Evolutionary conservation across 2,329 filamentous ascomycete genomes (phyloP).

Genomic region (Penicillium sp.): DNA sequence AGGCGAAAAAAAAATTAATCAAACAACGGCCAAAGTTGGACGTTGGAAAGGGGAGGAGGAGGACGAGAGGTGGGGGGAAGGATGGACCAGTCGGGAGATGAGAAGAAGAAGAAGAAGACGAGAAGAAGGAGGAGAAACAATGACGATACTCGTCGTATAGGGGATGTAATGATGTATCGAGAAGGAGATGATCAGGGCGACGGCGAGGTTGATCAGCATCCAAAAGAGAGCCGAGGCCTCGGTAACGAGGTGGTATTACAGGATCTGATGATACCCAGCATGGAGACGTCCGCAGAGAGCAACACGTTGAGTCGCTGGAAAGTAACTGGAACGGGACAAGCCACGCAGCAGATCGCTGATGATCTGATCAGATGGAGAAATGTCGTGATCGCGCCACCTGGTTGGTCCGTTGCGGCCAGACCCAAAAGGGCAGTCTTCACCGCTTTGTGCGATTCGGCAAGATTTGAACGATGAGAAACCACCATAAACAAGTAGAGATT

Average conservation of each 20-base stretch:
- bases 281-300: not conserved
- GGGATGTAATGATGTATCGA: not conserved
- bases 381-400: constrained; percentile 43
- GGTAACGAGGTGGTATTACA: not conserved
- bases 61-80: not conserved
- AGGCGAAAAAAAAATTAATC: not conserved
- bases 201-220: not conserved
- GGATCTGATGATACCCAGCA: not conserved
- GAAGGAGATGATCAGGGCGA: not conserved
- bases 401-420: constrained; percentile 26
- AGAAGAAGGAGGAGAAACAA: not conserved
- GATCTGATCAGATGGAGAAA: constrained; percentile 47
- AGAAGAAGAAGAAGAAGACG: not conserved
- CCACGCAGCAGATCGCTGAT: constrained; percentile 25
- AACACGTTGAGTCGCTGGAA: not conserved
- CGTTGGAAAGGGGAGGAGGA: not conserved
- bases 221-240: not conserved
- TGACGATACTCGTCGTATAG: constrained; percentile 30
- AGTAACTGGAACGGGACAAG: not conserved
- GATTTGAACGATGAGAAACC: not conserved
- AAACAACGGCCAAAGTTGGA: not conserved
- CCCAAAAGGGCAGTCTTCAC: constrained; percentile 15
- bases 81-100: not conserved
- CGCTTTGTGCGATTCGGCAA: constrained; percentile 12
- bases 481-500: no score